Conservation (phyloP, 176 grass and related monocot species). For the Hordeum marinum region DNA sequence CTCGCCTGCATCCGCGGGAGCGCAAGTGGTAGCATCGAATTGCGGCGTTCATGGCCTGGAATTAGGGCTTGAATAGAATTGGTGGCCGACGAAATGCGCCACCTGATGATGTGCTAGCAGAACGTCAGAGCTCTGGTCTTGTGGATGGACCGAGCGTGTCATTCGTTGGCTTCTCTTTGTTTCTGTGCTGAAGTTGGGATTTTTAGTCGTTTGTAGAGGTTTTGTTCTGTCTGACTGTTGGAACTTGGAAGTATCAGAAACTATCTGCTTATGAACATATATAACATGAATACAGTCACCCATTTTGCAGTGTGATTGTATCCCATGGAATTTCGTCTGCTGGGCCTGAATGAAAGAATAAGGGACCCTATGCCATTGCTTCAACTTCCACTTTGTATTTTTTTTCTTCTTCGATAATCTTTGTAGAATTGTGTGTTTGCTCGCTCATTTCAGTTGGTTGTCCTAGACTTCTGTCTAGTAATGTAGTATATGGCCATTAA, state of each 20-base stretch:
- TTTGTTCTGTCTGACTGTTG: background rate
- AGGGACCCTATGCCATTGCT: background rate
- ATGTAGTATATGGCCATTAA: background rate
- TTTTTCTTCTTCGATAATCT: background rate
- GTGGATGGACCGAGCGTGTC: no score
- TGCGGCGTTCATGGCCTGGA: no score
- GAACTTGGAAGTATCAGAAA: background rate
- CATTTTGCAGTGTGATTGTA: no score
- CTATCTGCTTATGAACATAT: background rate
- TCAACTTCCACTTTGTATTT: background rate
- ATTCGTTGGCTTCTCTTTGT: no score
- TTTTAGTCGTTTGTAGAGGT: background rate
- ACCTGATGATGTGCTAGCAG: background rate
- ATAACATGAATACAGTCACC: no score
- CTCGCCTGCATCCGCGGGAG: background rate
- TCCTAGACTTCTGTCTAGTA: background rate
- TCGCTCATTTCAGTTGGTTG: background rate
- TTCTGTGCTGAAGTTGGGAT: background rate
- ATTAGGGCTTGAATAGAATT: no score
- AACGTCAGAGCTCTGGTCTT: no score
- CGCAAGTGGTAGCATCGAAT: background rate
- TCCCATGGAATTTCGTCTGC: no score
- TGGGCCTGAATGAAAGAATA: background rate
- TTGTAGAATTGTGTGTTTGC: background rate
- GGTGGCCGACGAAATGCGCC: background rate